Base-by-base conservation (phyloP, 768 basidiomycete genomes). In the Crucibulum laeve region DNA sequence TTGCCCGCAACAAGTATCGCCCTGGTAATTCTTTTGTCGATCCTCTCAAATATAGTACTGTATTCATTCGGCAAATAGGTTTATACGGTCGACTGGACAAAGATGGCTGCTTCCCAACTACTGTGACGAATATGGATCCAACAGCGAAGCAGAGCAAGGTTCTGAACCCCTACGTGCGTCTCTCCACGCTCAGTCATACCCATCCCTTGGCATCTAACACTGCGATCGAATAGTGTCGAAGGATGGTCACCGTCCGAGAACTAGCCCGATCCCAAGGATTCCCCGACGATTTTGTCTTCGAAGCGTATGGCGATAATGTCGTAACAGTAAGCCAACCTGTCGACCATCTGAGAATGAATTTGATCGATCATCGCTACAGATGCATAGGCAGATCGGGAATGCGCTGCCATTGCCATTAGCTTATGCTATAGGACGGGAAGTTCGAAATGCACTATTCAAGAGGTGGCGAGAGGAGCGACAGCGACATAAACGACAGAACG, bases 381-480 rank as follows among this genome's bases (percentile, higher is more conserved):
- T 89, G 70, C 85, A 87, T 52, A 70, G 85, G 22, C 85, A 87
- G 45, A 87, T 91, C 47, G 87, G 87, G 11, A 90, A 90, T 53
- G 85, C 87, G 0, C 84, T 90, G 2, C 81, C 88, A 1, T 75
- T 81, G 67, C 83, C 69, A 2, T 65, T 91, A 4, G 73, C 72
- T 13, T 58, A 61, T 17, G 88, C 87, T 0, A 62, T 91, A 5
- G 87, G 84, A 15, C 69, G 77, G 15, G 76, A 85, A 53, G 67
- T 90, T 26, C 64, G 74, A 6, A 62, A 69, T 4, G 70, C 73
- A 0, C 47, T 79, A 22, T 73, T 80, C 43, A 68, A 74, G 46
- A 64, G 71, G 37, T 87, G 82, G 82, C 53, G 50, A 43, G 58
- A 53, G 30, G 61, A 63, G 37, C 56, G 44, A 4, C 18, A 36